phyloP scores from a whole-genome alignment of 192 early-diverging fungal species.

The Rhizoclosmatium sp. region DNA sequence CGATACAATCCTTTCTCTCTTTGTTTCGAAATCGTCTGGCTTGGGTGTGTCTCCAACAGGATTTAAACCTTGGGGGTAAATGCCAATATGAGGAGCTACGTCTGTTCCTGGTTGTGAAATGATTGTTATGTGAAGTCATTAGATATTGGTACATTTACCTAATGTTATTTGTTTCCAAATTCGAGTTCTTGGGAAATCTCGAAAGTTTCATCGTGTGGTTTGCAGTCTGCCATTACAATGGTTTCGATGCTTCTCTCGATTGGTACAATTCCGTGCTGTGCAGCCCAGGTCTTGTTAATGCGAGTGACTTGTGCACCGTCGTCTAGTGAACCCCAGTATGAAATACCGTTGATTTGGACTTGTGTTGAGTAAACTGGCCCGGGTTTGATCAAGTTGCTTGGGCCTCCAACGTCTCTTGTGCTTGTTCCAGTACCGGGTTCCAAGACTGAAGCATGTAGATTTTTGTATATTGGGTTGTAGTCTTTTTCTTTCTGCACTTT shows the following conservation, averaged over 20 bases:
- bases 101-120: not conserved
- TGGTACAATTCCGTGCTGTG: not conserved
- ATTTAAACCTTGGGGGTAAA: not conserved
- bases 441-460: not conserved
- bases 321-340: not conserved
- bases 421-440: not conserved
- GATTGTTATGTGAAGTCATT: not conserved
- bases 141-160: not conserved
- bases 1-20: not conserved
- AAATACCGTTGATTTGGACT: not conserved
- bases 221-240: not conserved
- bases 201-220: not conserved
- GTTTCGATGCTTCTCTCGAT: not conserved
- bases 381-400: not conserved
- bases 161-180: not conserved
- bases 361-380: not conserved
- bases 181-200: not conserved
- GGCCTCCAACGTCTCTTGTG: not conserved
- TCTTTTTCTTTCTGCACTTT: not conserved
- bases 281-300: not conserved
- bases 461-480: not conserved
- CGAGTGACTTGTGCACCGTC: not conserved
- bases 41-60: not conserved
- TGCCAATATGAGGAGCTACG: not conserved
- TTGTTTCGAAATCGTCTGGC: not conserved